These are phyloP conservation scores for Chimonanthus salicifolius DNA, from an alignment of 164 flowering plant species.

Conservation along the genomic window DNA sequence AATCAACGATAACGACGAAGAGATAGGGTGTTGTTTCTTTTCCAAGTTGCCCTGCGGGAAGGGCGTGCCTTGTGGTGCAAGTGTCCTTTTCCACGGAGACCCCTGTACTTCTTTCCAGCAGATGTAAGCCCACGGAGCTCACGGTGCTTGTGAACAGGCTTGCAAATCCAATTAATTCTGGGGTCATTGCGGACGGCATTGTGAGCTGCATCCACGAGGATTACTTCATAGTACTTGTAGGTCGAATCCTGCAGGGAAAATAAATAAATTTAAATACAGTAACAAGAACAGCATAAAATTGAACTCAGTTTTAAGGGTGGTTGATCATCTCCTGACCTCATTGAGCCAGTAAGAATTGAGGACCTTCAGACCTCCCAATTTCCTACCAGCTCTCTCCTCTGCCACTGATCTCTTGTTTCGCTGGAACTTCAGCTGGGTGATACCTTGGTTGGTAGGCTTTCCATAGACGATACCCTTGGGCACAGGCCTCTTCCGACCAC, in stretches of 20 bases:
- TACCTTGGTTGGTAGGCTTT: conserved; percentile 39
- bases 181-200: conserved; percentile 69
- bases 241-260: conserved; percentile 44
- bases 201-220: conserved; percentile 61
- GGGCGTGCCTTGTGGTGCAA: conserved; percentile 43
- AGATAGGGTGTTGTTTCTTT: conserved; percentile 74
- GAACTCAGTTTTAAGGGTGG: not conserved
- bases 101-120: conserved; percentile 51
- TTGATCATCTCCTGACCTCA: conserved; percentile 36
- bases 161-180: conserved; percentile 53
- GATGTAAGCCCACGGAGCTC: conserved; percentile 53
- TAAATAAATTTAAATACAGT: not conserved
- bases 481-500: conserved; percentile 40
- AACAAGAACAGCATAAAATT: not conserved
- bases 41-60: conserved; percentile 64
- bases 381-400: conserved; percentile 76
- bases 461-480: conserved; percentile 44
- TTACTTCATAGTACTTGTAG: conserved; percentile 64
- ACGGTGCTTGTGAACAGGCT: conserved; percentile 53
- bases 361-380: conserved; percentile 71
- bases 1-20: conserved; percentile 58
- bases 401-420: conserved; percentile 74
- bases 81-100: conserved; percentile 49
- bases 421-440: conserved; percentile 64
- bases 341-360: conserved; percentile 81